A percentile compares a stretch with the other conserved stretches of the same genome.
These are phyloP conservation scores for Globisporangium viniferum DNA, from an alignment of 352 stramenopile species.

Conservation along the genomic window DNA sequence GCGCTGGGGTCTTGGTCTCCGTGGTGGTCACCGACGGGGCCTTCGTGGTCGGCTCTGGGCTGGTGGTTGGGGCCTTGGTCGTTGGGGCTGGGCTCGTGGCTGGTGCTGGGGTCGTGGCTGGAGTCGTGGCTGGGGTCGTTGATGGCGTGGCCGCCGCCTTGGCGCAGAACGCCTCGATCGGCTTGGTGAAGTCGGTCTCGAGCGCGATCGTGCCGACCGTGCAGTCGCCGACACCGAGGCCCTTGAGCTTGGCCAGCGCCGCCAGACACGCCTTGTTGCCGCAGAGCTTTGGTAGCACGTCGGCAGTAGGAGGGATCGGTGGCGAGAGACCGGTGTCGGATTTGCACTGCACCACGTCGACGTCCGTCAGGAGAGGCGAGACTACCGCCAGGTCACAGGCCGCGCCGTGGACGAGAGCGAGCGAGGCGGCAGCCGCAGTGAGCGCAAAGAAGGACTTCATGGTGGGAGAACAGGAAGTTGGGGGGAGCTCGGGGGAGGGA, in stretches of 20 bases:
- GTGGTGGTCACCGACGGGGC: background rate
- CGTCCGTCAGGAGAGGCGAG: background rate
- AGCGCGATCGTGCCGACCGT: constrained; percentile 12
- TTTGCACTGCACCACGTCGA: constrained; percentile 2
- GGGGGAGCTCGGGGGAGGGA: background rate
- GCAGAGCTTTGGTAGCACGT: constrained; percentile 24
- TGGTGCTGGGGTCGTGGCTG: background rate
- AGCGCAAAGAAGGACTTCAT: constrained; percentile 15
- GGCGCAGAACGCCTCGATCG: constrained; percentile 1
- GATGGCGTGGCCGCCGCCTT: background rate
- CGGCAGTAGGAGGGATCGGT: background rate
- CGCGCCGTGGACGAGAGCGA: background rate
- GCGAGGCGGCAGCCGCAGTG: background rate
- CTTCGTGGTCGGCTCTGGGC: constrained; percentile 6
- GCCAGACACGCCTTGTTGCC: constrained; percentile 18
- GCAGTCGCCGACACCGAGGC: constrained; percentile 25
- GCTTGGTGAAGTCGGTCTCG: constrained; percentile 18
- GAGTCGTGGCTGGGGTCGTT: background rate
- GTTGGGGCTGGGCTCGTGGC: background rate
- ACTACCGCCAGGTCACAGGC: background rate
- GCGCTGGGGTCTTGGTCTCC: background rate
- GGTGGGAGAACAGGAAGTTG: too few relatives aligned
- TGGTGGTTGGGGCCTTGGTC: background rate
- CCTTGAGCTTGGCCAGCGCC: constrained; percentile 19
- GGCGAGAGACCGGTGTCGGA: constrained; percentile 21